Evolutionary conservation across 1,284 basidiomycete species (phyloP).

Genomic region (Macrocystidia cucumis): DNA sequence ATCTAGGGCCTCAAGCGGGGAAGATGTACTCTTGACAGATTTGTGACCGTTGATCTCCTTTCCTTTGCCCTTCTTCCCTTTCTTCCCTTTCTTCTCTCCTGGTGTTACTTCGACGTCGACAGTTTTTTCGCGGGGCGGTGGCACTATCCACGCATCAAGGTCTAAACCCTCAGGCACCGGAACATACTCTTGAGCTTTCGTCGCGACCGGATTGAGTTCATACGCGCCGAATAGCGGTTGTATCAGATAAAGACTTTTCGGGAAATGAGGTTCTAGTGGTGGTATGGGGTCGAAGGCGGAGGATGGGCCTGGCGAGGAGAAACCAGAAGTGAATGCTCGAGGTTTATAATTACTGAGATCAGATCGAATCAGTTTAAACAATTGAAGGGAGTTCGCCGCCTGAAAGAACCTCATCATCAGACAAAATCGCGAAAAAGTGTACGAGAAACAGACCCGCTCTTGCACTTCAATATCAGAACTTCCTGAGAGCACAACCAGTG

Average conservation of each 20-base stretch:
- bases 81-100: constrained; percentile 40
- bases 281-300: constrained; percentile 27
- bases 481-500: constrained; percentile 46
- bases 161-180: constrained; percentile 80
- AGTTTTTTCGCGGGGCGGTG: constrained; percentile 45
- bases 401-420: constrained; percentile 20
- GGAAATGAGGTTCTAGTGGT: constrained; percentile 48
- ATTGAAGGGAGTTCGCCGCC: constrained; percentile 75
- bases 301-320: constrained; percentile 28
- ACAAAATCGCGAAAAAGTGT: neutral
- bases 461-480: constrained; percentile 82
- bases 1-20: no score
- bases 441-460: constrained; percentile 65
- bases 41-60: constrained; percentile 21
- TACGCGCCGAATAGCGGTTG: constrained; percentile 75
- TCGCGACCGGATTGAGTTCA: constrained; percentile 82
- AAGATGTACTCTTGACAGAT: no score
- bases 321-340: constrained; percentile 22
- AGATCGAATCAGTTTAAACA: constrained; percentile 76
- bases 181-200: constrained; percentile 75
- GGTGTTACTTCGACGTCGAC: constrained; percentile 20
- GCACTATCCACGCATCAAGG: constrained; percentile 79
- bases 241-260: constrained; percentile 87
- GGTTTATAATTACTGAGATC: constrained; percentile 64
- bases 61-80: constrained; percentile 41